A percentile compares a stretch with the other conserved stretches of the same genome.
phyloP scores from a whole-genome alignment of 2,329 filamentous ascomycete species.

The Cadophora malorum region DNA sequence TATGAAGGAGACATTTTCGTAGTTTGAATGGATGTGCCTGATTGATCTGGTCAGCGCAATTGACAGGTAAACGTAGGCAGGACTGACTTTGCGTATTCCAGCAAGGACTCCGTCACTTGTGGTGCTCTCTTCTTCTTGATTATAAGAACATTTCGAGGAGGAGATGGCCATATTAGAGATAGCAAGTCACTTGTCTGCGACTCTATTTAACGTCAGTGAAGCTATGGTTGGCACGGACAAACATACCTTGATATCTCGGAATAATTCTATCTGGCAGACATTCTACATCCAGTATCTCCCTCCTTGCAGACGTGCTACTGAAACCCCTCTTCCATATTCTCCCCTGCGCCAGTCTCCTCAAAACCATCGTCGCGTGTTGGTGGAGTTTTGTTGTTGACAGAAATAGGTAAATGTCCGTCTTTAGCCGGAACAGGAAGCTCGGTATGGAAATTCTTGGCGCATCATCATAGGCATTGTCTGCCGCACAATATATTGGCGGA shows the following conservation, averaged over 20 bases:
- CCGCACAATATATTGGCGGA: conserved; percentile 8
- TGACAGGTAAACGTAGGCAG: background rate
- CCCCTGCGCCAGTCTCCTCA: conserved; percentile 31
- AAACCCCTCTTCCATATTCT: conserved; percentile 48
- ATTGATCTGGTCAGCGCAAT: conserved; percentile 31
- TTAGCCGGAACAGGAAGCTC: conserved; percentile 29
- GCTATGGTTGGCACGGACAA: conserved; percentile 40
- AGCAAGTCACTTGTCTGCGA: conserved; percentile 64
- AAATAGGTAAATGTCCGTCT: conserved; percentile 25
- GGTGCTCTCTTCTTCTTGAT: conserved; percentile 68
- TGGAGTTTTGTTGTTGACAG: conserved; percentile 18
- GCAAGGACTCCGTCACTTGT: conserved; percentile 45
- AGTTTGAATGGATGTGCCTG: conserved; percentile 78
- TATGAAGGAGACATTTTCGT: conserved; percentile 80
- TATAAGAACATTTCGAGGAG: conserved; percentile 71
- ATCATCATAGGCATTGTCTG: conserved; percentile 26
- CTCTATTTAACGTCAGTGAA: conserved; percentile 55
- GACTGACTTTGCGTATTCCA: conserved; percentile 48
- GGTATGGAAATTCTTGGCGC: conserved; percentile 21
- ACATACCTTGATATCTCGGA: conserved; percentile 68
- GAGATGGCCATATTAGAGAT: conserved; percentile 70
- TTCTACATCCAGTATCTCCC: conserved; percentile 57
- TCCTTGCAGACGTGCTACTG: conserved; percentile 53
- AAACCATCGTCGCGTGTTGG: conserved; percentile 25
- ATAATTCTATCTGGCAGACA: conserved; percentile 61